phyloP scores from a whole-genome alignment of 306 rosid species.

The Dalbergia cultrata region DNA sequence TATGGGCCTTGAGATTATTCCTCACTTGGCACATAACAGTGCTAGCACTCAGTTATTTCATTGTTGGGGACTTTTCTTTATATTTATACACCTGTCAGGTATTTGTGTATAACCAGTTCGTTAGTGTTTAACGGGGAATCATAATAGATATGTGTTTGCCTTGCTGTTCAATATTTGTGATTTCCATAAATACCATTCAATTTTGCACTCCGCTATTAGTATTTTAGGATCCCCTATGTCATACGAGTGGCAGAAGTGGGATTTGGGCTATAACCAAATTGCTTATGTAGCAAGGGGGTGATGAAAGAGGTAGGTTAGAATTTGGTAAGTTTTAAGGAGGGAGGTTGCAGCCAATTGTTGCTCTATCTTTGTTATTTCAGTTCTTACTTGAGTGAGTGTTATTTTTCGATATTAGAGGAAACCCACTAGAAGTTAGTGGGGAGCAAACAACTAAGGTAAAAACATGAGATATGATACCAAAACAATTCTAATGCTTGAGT shows the following conservation, averaged over 20 bases:
- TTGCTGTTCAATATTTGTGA: constrained; percentile 27
- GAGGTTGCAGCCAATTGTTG: too few species aligned
- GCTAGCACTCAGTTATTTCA: neutral
- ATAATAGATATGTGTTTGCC: neutral
- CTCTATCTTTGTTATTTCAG: too few species aligned
- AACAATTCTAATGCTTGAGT: too few species aligned
- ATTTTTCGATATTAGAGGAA: too few species aligned
- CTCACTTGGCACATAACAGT: constrained; percentile 18
- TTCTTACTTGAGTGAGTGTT: too few species aligned
- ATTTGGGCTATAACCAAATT: too few species aligned
- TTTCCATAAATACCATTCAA: constrained; percentile 28
- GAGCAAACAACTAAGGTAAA: too few species aligned
- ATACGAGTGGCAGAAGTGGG: neutral
- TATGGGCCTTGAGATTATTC: constrained; percentile 20
- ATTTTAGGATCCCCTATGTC: neutral
- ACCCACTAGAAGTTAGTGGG: too few species aligned
- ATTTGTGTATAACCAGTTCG: constrained; percentile 9
- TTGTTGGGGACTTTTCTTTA: neutral
- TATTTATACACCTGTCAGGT: neutral
- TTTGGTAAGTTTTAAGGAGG: too few species aligned
- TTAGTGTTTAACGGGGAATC: constrained; percentile 19
- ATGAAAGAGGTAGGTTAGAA: too few species aligned
- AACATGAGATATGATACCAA: too few species aligned
- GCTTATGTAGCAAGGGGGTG: too few species aligned
- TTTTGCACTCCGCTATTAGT: constrained; percentile 3